Percentiles rank a stretch among this genome's conserved stretches.
Evolutionary conservation across 441 rosid genomes (phyloP).

Genomic region (Mallotus repandus): DNA sequence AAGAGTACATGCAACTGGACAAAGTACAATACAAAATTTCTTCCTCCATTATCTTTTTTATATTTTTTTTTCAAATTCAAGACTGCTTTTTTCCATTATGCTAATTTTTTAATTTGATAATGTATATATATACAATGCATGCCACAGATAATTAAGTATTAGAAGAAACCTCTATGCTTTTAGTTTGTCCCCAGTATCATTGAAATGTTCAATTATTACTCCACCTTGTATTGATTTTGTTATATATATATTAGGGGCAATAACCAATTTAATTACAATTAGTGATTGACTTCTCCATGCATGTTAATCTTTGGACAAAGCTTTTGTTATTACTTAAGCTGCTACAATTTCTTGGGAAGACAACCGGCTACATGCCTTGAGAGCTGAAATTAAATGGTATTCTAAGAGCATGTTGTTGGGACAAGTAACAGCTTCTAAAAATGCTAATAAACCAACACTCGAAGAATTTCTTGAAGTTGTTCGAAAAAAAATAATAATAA

Average conservation of each 20-base stretch:
- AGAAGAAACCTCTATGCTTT: conserved; percentile 39
- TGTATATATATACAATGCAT: neutral
- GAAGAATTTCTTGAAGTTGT: neutral
- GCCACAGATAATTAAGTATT: conserved; percentile 24
- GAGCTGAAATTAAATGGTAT: conserved; percentile 14
- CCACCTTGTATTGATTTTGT: conserved; percentile 19
- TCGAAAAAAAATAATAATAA: neutral
- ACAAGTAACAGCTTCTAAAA: neutral
- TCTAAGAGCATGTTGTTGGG: conserved; percentile 7
- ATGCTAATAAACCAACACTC: neutral
- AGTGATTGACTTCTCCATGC: conserved; percentile 25
- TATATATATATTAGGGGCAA: neutral
- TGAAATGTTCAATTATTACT: conserved; percentile 41
- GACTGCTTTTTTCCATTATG: conserved; percentile 32
- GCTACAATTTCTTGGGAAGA: conserved; percentile 17
- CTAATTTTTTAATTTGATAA: conserved; percentile 21
- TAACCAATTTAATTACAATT: conserved; percentile 3
- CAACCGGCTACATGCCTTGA: conserved; percentile 6
- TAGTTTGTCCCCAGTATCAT: conserved; percentile 43
- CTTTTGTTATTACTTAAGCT: neutral
- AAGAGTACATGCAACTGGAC: conserved; percentile 38
- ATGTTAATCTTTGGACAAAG: neutral
- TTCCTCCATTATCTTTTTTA: conserved; percentile 26
- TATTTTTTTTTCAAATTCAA: conserved; percentile 19
- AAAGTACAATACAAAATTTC: conserved; percentile 36